Conservation (phyloP, 148 eudicot species). For the Chenopodium formosanum region DNA sequence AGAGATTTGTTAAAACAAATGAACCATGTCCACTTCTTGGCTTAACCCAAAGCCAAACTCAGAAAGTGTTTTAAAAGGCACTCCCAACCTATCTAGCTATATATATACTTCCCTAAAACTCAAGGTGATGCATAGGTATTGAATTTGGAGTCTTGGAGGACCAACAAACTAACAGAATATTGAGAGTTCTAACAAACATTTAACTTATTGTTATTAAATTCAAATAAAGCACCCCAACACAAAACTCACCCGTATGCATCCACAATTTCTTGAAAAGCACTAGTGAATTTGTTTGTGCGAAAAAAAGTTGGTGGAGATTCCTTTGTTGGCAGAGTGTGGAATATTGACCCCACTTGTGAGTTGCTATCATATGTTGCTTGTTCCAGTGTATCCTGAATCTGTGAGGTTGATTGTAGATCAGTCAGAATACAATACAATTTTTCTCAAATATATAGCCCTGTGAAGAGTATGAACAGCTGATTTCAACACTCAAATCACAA, state of each 20-base stretch:
- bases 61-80: not conserved
- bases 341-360: constrained; percentile 64
- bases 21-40: not conserved
- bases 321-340: constrained; percentile 56
- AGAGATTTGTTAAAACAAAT: not conserved
- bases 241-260: constrained; percentile 76
- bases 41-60: not conserved
- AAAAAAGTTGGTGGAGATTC: constrained; percentile 75
- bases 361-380: constrained; percentile 54
- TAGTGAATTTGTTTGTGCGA: constrained; percentile 68
- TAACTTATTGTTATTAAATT: not conserved
- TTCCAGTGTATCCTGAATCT: constrained; percentile 59
- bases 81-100: not conserved
- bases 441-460: not conserved
- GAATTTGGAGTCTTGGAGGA: not conserved
- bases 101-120: too few relatives aligned
- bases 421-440: constrained; percentile 8
- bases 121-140: too few relatives aligned
- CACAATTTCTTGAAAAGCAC: constrained; percentile 75
- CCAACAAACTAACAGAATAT: not conserved
- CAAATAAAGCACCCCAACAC: not conserved
- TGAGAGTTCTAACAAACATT: not conserved
- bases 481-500: constrained; percentile 1
- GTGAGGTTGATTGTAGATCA: constrained; percentile 19
- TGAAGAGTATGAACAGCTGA: constrained; percentile 3